Evolutionary conservation across 768 basidiomycete genomes (phyloP).

Genomic region (Naganishia vaughanmartiniae): DNA sequence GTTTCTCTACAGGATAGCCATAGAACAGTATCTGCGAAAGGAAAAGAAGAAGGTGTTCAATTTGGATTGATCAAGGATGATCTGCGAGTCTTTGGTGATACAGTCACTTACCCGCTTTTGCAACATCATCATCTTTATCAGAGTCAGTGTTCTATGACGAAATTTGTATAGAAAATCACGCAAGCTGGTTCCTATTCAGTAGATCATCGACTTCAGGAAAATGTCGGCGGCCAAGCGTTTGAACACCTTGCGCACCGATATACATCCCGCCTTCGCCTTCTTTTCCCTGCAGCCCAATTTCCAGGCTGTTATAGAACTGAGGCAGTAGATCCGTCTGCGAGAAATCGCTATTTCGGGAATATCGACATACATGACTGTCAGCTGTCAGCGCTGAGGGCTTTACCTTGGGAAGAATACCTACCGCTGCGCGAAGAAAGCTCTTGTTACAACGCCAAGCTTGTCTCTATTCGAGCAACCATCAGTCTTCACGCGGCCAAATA

Average conservation of each 20-base stretch:
- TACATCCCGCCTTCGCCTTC: constrained; percentile 90
- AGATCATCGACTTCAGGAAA: constrained; percentile 50
- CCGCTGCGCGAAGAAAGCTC: constrained; percentile 83
- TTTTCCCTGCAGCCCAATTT: constrained; percentile 69
- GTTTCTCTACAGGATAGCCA: constrained; percentile 89
- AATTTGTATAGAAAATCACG: constrained; percentile 91
- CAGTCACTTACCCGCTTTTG: constrained; percentile 73
- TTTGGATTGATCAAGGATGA: background rate
- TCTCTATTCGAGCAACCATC: constrained; percentile 59
- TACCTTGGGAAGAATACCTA: constrained; percentile 40
- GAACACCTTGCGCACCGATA: constrained; percentile 66
- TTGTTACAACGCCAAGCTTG: constrained; percentile 88
- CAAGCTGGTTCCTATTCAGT: constrained; percentile 57
- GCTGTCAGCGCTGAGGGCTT: constrained; percentile 13
- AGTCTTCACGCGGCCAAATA: background rate
- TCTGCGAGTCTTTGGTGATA: too few species aligned
- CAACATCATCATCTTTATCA: constrained; percentile 90
- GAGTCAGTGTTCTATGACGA: constrained; percentile 81
- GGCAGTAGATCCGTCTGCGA: constrained; percentile 80
- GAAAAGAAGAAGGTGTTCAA: too few species aligned
- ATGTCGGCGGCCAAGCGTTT: constrained; percentile 35
- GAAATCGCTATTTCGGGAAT: constrained; percentile 65
- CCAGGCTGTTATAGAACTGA: constrained; percentile 76
- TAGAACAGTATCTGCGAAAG: constrained; percentile 86
- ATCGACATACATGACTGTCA: background rate